phyloP scores from a whole-genome alignment of 768 basidiomycete genomes.

The Lactarius tabidus region DNA sequence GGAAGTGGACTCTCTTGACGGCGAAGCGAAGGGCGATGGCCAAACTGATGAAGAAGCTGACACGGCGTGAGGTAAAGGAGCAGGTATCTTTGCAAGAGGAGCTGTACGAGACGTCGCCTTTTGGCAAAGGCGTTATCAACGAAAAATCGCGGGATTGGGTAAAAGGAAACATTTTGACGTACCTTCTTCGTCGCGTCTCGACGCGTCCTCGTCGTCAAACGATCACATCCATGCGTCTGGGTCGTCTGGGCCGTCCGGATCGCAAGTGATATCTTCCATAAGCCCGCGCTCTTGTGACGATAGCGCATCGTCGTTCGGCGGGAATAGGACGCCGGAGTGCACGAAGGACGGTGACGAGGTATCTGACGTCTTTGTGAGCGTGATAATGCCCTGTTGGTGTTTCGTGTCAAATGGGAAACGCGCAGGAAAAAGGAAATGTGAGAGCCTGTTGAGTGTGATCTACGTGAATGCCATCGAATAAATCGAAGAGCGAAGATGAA shows the following conservation, averaged over 20 bases:
- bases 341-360: neutral
- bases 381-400: neutral
- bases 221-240: neutral
- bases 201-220: too few species aligned
- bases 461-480: neutral
- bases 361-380: neutral
- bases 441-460: neutral
- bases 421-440: neutral
- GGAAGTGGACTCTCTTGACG: neutral
- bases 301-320: neutral
- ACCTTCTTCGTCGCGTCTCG: too few species aligned
- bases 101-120: too few species aligned
- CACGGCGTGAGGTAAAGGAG: too few species aligned
- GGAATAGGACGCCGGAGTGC: neutral
- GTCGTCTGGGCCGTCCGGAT: slow-evolving; percentile 5
- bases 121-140: neutral
- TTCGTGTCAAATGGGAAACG: neutral
- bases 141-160: too few species aligned
- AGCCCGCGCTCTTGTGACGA: slow-evolving; percentile 23
- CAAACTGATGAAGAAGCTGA: neutral
- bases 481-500: neutral
- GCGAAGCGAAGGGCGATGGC: slow-evolving; percentile 17
- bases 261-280: slow-evolving; percentile 22
- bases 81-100: too few species aligned
- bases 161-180: too few species aligned